Evolutionary conservation across 805 yeast species (phyloP).

Genomic region (Wickerhamiella azymoides): DNA sequence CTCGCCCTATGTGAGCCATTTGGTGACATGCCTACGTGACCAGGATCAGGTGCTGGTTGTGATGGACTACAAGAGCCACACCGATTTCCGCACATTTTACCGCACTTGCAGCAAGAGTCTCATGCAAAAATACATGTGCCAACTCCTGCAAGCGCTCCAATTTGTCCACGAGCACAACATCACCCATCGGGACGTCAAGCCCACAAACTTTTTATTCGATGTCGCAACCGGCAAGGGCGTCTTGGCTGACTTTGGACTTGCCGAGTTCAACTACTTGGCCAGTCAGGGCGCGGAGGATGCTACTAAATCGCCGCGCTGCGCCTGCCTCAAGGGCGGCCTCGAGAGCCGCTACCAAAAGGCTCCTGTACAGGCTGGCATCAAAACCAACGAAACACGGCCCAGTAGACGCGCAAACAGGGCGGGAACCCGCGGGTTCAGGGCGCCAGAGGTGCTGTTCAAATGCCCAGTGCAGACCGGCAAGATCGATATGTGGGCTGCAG

Average conservation of each 20-base stretch:
- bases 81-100: slow-evolving; percentile 79
- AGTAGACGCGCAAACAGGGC: slow-evolving; percentile 93
- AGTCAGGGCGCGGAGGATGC: slow-evolving; percentile 1
- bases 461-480: slow-evolving; percentile 72
- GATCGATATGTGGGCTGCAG: slow-evolving; percentile 88
- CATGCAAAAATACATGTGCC: slow-evolving; percentile 65
- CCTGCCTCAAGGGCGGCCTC: slow-evolving; percentile 11
- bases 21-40: slow-evolving; percentile 72
- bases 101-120: slow-evolving; percentile 68
- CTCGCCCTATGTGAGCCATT: slow-evolving; percentile 67
- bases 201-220: slow-evolving; percentile 63
- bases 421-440: slow-evolving; percentile 89
- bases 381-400: slow-evolving; percentile 76
- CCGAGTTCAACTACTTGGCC: slow-evolving; percentile 40
- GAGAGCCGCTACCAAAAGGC: slow-evolving; percentile 20
- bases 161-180: slow-evolving; percentile 64
- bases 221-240: slow-evolving; percentile 59
- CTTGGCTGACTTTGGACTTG: slow-evolving; percentile 83
- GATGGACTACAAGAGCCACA: slow-evolving; percentile 78
- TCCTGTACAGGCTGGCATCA: slow-evolving; percentile 47
- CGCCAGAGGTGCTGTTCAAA: slow-evolving; percentile 82
- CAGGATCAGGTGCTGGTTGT: slow-evolving; percentile 92
- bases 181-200: slow-evolving; percentile 87
- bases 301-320: slow-evolving; percentile 7
- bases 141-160: slow-evolving; percentile 59